Conservation (phyloP, 2,329 filamentous ascomycete genomes). For the Plenodomus lindquistii region DNA sequence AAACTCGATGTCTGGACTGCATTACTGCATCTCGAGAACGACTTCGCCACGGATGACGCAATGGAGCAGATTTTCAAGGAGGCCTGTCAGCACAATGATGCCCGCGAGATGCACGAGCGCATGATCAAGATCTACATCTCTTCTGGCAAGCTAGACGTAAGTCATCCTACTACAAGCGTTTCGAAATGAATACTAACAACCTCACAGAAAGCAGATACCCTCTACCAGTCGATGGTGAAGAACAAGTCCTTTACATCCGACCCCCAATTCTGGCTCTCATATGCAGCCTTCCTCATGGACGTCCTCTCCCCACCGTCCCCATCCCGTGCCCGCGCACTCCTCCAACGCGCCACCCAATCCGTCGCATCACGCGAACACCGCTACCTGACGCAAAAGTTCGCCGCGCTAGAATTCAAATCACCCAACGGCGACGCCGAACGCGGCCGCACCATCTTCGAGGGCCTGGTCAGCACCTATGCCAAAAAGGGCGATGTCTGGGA, state of each 20-base stretch:
- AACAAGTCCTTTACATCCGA: conserved; percentile 79
- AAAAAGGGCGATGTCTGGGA: conserved; percentile 94
- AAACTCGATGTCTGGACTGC: conserved; percentile 97
- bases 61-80: conserved; percentile 87
- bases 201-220: conserved; percentile 76
- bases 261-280: conserved; percentile 88
- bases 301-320: conserved; percentile 70
- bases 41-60: conserved; percentile 80
- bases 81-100: conserved; percentile 91
- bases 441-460: conserved; percentile 92
- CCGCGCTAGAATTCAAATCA: conserved; percentile 87
- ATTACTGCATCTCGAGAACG: conserved; percentile 89
- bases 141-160: conserved; percentile 80
- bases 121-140: conserved; percentile 95
- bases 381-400: conserved; percentile 83
- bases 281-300: conserved; percentile 88
- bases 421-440: conserved; percentile 82
- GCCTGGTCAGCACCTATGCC: conserved; percentile 78
- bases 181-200: conserved; percentile 19
- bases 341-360: conserved; percentile 82
- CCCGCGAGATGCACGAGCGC: conserved; percentile 84
- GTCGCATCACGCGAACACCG: conserved; percentile 72
- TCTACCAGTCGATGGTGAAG: conserved; percentile 86
- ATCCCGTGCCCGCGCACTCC: conserved; percentile 74
- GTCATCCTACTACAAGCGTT: conserved; percentile 32